Evolutionary conservation across 2,329 filamentous ascomycete genomes (phyloP), one percentile per base, ranked within the genome.

Genomic region (Xylariaceae sp.): DNA sequence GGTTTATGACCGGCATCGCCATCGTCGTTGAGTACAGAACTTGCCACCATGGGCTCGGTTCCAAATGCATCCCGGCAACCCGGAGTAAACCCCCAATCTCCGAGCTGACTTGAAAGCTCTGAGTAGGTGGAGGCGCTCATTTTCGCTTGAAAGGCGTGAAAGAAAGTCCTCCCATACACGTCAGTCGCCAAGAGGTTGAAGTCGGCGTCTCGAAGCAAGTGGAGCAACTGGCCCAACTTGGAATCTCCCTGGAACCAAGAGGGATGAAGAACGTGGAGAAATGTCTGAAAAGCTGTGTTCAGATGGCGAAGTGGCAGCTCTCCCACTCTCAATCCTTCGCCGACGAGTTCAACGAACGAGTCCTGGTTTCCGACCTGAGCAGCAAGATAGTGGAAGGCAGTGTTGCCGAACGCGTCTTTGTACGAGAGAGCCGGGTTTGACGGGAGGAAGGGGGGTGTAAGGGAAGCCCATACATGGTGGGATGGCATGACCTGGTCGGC

Each of bases 371-470:
- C 40, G 5, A 41, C 40, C 12, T 36, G 27, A 11, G 50, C 41
- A 15, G 57, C 57, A 16, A 56, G 36, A 32, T 37, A 36, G 31
- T 78, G 74, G 19, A 74, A 73, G 31, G 72, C 63, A 4, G 64
- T 75, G 27, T 74, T 70, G 1, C 74, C 74, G 44, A 74, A 77
- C 26, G 63, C 53, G 45, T 78, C 74, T 11, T 57, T 55, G 2
- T 54, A 50, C 14, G 59, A 58, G 18, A 72, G 36, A 35, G 60
- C 50, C 15, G 66, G 55, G 24, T 51, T 19, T 7, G 50, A 34
- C 15, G 42, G 34, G 1, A 46, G 33, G 5, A 60, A 32, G 9
- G 71, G 43, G 3, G 53, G 41, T 0, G 31, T 40, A 9, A 65
- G 49, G 7, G 23, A 38, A 24, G 43, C 31, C 50, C 49, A 52